Base-by-base conservation (phyloP, 1,284 basidiomycete genomes). In the Cystobasidium sp. region DNA sequence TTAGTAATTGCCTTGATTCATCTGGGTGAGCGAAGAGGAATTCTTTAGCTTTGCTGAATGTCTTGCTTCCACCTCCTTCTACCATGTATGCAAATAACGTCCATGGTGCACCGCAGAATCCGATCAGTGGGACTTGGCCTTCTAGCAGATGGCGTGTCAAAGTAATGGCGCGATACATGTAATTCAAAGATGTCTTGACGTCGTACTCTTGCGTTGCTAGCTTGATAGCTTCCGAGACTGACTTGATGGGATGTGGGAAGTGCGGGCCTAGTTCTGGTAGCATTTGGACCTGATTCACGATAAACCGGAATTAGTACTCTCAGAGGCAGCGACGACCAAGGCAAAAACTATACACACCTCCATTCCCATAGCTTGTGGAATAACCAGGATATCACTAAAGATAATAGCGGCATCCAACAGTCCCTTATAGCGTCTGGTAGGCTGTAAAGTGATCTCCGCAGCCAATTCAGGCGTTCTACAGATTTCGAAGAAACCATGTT, bases 31-130 rank as follows among this genome's bases (percentile, higher is more conserved):
- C 90, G 85, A 92, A 97, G 16, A 96, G 82, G 94, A 95, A 98
- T 1, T 89, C 88, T 84, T 98, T 97, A 41, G 88, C 88, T 82
- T 93, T 93, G 77, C 92, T 89, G 79, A 92, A 88, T 22, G 91
- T 92, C 84, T 93, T 94, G 82, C 88, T 91, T 16, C 91, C 90
- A 6, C 94, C 94, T 16, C 94, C 95, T 82, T 97, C 94, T 78
- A 95, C 88, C 95, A 97, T 98, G 83, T 97, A 97, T 53, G 90
- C 88, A 85, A 98, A 94, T 68, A 97, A 86, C 20, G 95, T 97
- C 95, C 95, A 97, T 0, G 94, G 95, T 0, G 93, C 93, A 63
- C 95, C 94, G 80, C 89, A 92, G 84, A 98, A 98, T 5, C 94
- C 94, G 79, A 98, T 95, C 75, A 98, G 85, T 18, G 94, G 94